Base-by-base conservation (phyloP, 2,329 filamentous ascomycete genomes). In the Botrytis cinerea region DNA sequence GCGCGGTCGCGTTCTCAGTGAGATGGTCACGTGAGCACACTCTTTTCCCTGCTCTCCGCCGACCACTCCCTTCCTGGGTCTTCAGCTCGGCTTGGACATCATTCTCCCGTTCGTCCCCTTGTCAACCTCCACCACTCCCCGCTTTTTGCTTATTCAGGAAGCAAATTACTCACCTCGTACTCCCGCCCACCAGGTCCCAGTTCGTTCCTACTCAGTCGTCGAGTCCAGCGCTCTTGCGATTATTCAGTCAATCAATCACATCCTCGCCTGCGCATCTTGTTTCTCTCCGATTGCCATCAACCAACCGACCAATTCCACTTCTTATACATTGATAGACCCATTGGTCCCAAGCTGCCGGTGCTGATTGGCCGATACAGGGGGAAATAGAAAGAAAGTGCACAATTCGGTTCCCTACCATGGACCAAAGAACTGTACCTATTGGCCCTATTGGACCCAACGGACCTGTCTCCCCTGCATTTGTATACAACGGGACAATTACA, bases 261-360 rank as follows among this genome's bases (percentile, higher is more conserved):
- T 46, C 20, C 32, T 63, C 51, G 51, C 51, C n/a, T 57, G 51
- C 51, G n/a, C 14, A 38, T 2, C n/a, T 18, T 57, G 3, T 28
- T 57, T n/a, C 51, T 57, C 28, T 40, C 22, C 80, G 80, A 81
- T 79, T 80, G 74, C 79, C 79, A 80, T 78, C 79, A 79, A 78
- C 79, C 79, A 80, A 78, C 78, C 51, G n/a, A 54, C 51, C 78
- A 77, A 22, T 35, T 54, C 38, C 66, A 59, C 48, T 43, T 45
- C 71, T 54, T 40, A 38, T 43, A 38, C 14, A 38, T 54, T 38
- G 28, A 43, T n/a, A 59, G 59, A 61, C 25, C 32, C 28, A 43
- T 35, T 35, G 22, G n/a, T 25, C 32, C 45, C 46, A 40, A 69
- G 35, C 40, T 63, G 2, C 32, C 22, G 3, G 5, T 18, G 18